phyloP scores from a whole-genome alignment of 1,139 yeast genomes.

The Hyphopichia buzzinii region DNA sequence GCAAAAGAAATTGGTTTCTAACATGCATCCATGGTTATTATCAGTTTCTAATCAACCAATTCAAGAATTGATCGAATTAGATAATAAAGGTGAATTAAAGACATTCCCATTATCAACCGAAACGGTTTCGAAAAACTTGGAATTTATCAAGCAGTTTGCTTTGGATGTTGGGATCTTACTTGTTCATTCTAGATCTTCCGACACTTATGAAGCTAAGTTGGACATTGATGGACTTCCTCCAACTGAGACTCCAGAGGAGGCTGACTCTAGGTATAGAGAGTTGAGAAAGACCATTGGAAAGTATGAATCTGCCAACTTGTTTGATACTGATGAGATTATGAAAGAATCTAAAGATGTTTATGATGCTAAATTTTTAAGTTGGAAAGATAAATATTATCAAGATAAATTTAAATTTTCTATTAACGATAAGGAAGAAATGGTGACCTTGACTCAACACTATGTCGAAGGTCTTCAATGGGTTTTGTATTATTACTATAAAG shows the following conservation, averaged over 20 bases:
- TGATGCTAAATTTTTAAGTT: conserved; percentile 66
- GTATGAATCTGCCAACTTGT: conserved; percentile 70
- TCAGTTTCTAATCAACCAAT: conserved; percentile 33
- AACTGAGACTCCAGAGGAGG: conserved; percentile 62
- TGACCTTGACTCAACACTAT: conserved; percentile 72
- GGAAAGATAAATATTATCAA: conserved; percentile 84
- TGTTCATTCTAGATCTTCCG: conserved; percentile 56
- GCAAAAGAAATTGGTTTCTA: conserved; percentile 65
- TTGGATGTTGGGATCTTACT: conserved; percentile 65
- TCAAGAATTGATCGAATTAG: conserved; percentile 30
- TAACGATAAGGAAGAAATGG: conserved; percentile 53
- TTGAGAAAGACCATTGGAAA: conserved; percentile 50
- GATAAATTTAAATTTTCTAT: conserved; percentile 71
- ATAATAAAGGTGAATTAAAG: conserved; percentile 47
- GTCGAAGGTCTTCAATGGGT: conserved; percentile 97
- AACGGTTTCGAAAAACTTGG: conserved; percentile 48
- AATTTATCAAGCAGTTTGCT: conserved; percentile 61
- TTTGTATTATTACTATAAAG: conserved; percentile 80
- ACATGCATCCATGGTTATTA: conserved; percentile 68
- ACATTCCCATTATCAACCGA: conserved; percentile 47
- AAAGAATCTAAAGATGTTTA: conserved; percentile 64
- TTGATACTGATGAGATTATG: conserved; percentile 61
- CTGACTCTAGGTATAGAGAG: conserved; percentile 45
- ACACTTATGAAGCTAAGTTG: conserved; percentile 55
- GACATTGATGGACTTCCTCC: conserved; percentile 76